Percentiles rank a stretch among this genome's conserved stretches.
Evolutionary conservation across 2,329 filamentous ascomycete species (phyloP).

Genomic region (Ilyonectria robusta): DNA sequence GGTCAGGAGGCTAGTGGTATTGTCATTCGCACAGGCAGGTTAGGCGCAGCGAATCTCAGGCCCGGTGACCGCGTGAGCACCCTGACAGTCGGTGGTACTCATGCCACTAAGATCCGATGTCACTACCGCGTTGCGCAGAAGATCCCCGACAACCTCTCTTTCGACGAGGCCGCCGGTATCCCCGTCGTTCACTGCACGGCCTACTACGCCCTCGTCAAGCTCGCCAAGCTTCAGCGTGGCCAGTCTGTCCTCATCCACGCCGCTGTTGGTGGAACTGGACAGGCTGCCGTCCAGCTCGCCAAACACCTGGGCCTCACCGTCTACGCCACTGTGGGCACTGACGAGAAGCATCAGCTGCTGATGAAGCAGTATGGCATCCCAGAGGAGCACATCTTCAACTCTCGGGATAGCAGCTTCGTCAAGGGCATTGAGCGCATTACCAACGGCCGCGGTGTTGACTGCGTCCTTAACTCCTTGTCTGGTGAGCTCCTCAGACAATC

Average conservation of each 20-base stretch:
- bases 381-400: constrained; percentile 50
- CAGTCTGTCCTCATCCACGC: constrained; percentile 52
- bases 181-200: constrained; percentile 53
- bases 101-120: too few species aligned
- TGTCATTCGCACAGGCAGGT: too few species aligned
- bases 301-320: constrained; percentile 51
- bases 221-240: background rate
- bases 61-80: too few species aligned
- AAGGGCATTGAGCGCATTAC: constrained; percentile 45
- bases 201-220: constrained; percentile 46
- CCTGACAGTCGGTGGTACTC: too few species aligned
- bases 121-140: too few species aligned
- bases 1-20: too few species aligned
- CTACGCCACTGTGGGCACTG: constrained; percentile 52
- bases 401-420: constrained; percentile 50
- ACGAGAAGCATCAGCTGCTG: constrained; percentile 53
- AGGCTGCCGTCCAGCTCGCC: constrained; percentile 49
- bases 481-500: constrained; percentile 34
- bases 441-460: constrained; percentile 49
- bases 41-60: too few species aligned
- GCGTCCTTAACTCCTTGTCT: constrained; percentile 57
- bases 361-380: constrained; percentile 49
- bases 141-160: too few species aligned
- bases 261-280: constrained; percentile 50
- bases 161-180: constrained; percentile 28